A percentile compares a stretch with the other conserved stretches of the same genome.
Evolutionary conservation across 1,139 yeast species (phyloP).

Genomic region (Scheffersomyces quercinus): DNA sequence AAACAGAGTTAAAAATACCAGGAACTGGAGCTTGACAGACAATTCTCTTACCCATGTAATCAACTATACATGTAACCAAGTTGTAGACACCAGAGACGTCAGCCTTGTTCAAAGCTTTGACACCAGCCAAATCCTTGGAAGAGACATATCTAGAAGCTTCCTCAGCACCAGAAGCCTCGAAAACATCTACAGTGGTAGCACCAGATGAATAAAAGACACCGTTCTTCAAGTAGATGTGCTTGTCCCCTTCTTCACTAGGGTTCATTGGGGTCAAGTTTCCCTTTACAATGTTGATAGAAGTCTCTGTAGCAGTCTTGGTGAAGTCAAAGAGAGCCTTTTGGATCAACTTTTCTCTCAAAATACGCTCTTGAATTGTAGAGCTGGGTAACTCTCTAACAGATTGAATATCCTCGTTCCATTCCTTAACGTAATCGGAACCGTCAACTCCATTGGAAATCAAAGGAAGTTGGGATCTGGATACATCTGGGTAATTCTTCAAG

Average conservation of each 20-base stretch:
- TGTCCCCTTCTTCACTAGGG: conserved; percentile 63
- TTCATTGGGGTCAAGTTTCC: conserved; percentile 82
- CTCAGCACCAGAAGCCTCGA: conserved; percentile 70
- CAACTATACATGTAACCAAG: conserved; percentile 80
- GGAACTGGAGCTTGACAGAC: conserved; percentile 97
- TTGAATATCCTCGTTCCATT: conserved; percentile 93
- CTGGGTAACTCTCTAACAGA: conserved; percentile 71
- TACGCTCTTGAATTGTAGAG: conserved; percentile 59
- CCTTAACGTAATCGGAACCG: conserved; percentile 60
- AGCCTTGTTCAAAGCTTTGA: conserved; percentile 65
- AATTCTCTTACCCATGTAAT: conserved; percentile 83
- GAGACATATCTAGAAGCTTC: conserved; percentile 85
- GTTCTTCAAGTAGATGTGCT: conserved; percentile 71
- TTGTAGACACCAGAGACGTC: conserved; percentile 68
- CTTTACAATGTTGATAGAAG: conserved; percentile 73
- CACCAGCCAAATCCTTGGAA: conserved; percentile 75
- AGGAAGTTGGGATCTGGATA: conserved; percentile 63
- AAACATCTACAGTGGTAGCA: conserved; percentile 57
- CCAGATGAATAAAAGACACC: conserved; percentile 88
- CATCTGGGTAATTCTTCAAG: conserved; percentile 48
- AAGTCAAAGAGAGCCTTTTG: conserved; percentile 78
- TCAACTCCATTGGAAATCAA: conserved; percentile 56
- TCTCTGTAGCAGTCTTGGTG: conserved; percentile 70
- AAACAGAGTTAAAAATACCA: conserved; percentile 70
- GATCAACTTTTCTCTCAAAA: conserved; percentile 73